Conservation (phyloP, 768 basidiomycete genomes). For the Tulasnella sp. region DNA sequence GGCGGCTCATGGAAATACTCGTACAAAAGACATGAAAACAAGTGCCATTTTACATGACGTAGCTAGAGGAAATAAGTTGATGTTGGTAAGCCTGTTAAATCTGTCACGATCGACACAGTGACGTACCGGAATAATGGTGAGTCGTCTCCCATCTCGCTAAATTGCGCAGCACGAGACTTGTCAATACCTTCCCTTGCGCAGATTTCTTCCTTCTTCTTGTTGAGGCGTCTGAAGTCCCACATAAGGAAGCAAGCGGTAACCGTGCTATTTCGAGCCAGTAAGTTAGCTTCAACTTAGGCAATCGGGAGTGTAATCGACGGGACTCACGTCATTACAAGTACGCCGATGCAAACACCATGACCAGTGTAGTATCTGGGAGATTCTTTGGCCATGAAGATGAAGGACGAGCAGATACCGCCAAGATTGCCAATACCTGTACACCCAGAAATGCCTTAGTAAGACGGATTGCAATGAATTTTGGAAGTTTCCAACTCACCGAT, state of each 20-base stretch:
- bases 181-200: conserved; percentile 54
- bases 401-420: conserved; percentile 54
- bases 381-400: conserved; percentile 45
- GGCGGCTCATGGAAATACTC: neutral
- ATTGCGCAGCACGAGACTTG: conserved; percentile 48
- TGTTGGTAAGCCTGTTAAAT: no score
- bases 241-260: conserved; percentile 51
- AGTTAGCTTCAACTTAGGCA: neutral
- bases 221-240: conserved; percentile 55
- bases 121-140: conserved; percentile 53
- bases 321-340: conserved; percentile 43
- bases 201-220: conserved; percentile 53
- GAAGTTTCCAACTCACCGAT: conserved; percentile 44
- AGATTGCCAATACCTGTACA: conserved; percentile 51
- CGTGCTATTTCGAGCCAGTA: conserved; percentile 43
- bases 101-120: neutral
- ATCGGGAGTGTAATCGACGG: conserved; percentile 27
- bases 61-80: neutral
- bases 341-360: conserved; percentile 48
- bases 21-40: neutral
- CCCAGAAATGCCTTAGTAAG: neutral
- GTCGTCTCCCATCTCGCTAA: conserved; percentile 55
- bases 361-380: conserved; percentile 48
- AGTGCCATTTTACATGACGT: neutral
- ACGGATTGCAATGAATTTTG: neutral